phyloP scores from a whole-genome alignment of 495 filamentous ascomycete species.

The Hypoxylon trugodes region DNA sequence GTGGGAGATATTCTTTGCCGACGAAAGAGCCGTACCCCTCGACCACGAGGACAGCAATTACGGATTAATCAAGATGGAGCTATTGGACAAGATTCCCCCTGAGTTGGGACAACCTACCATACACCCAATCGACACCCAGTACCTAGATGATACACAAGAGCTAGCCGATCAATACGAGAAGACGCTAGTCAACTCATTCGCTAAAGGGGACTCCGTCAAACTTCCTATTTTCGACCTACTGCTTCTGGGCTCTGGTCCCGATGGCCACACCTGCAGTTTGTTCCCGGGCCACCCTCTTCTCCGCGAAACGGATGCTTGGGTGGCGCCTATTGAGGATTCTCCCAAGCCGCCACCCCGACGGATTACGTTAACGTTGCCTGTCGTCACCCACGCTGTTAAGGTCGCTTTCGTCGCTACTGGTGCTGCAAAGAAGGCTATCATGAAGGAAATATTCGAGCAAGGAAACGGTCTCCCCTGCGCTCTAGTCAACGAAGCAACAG shows the following conservation, averaged over 20 bases:
- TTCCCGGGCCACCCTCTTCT: slow-evolving; percentile 91
- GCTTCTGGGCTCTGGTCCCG: slow-evolving; percentile 90
- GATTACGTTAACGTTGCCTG: slow-evolving; percentile 90
- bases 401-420: slow-evolving; percentile 94
- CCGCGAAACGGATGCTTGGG: slow-evolving; percentile 90
- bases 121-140: slow-evolving; percentile 75
- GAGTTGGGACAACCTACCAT: slow-evolving; percentile 71
- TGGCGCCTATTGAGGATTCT: slow-evolving; percentile 86
- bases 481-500: slow-evolving; percentile 82
- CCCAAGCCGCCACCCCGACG: slow-evolving; percentile 92
- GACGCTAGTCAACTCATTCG: slow-evolving; percentile 81
- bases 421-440: slow-evolving; percentile 83
- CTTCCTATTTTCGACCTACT: slow-evolving; percentile 94
- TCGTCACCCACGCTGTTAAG: slow-evolving; percentile 81
- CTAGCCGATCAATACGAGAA: slow-evolving; percentile 95
- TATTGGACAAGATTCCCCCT: slow-evolving; percentile 84
- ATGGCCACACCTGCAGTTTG: slow-evolving; percentile 95
- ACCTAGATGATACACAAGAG: slow-evolving; percentile 86
- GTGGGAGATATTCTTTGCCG: slow-evolving; percentile 99
- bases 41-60: slow-evolving; percentile 96
- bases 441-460: slow-evolving; percentile 86
- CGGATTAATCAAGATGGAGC: slow-evolving; percentile 80
- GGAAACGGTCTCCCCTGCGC: slow-evolving; percentile 86
- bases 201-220: slow-evolving; percentile 85
- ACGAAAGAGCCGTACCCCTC: slow-evolving; percentile 93